Conservation (phyloP, 257 asterid species). For the Nicotiana tomentosiformis region DNA sequence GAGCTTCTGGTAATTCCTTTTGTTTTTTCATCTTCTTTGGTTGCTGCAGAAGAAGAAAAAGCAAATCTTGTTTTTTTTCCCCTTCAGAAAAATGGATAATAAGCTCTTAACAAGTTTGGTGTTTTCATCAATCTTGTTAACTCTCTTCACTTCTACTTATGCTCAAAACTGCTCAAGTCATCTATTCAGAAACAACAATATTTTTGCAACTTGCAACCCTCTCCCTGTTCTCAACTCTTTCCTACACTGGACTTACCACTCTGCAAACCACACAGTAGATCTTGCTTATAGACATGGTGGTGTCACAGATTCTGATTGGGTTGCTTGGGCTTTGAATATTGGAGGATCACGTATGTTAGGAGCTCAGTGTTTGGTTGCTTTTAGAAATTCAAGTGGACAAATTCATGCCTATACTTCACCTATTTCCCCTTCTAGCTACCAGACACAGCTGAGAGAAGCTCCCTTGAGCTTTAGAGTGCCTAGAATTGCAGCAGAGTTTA, state of each 20-base stretch:
- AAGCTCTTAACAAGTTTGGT: slow-evolving; percentile 11
- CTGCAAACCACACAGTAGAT: slow-evolving; percentile 10
- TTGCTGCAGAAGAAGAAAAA: neutral
- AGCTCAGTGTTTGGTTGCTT: slow-evolving; percentile 5
- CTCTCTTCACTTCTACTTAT: slow-evolving; percentile 9
- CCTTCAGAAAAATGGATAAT: slow-evolving; percentile 13
- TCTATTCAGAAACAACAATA: neutral
- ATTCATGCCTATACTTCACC: slow-evolving; percentile 11
- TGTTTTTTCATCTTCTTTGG: neutral
- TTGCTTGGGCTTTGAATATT: slow-evolving; percentile 8
- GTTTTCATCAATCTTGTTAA: slow-evolving; percentile 9
- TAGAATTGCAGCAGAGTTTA: slow-evolving; percentile 14
- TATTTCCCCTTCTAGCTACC: neutral
- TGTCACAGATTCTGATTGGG: slow-evolving; percentile 10
- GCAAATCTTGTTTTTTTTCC: neutral
- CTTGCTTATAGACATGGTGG: slow-evolving; percentile 11
- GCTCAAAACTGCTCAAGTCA: slow-evolving; percentile 27
- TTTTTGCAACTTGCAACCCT: neutral
- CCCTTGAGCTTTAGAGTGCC: neutral
- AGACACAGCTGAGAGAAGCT: neutral
- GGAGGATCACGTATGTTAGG: neutral
- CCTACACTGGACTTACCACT: slow-evolving; percentile 15
- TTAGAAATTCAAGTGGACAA: neutral
- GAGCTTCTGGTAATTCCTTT: neutral
- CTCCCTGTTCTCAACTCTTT: slow-evolving; percentile 9